Conservation (phyloP, 257 asterid genomes). For the Petrea volubilis region DNA sequence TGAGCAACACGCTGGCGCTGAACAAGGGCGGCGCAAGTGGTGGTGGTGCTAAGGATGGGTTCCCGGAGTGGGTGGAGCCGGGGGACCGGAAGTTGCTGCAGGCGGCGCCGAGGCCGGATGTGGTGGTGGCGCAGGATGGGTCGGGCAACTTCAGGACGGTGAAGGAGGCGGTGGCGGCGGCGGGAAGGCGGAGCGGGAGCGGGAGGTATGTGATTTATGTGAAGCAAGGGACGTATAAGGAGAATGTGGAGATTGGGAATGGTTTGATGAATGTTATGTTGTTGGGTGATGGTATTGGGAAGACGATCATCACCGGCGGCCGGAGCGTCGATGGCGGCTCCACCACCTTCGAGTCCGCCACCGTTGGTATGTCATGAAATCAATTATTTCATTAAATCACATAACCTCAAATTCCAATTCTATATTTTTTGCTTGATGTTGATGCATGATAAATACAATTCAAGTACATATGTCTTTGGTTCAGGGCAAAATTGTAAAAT, state of each 20-base stretch:
- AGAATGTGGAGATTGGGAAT: conserved; percentile 63
- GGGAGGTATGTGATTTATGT: conserved; percentile 69
- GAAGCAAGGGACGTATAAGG: conserved; percentile 71
- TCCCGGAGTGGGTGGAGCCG: conserved; percentile 61
- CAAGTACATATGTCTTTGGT: no score
- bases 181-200: conserved; percentile 40
- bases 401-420: no score
- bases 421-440: no score
- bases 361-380: conserved; percentile 72
- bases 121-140: conserved; percentile 81
- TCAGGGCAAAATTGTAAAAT: no score
- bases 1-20: conserved; percentile 62
- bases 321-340: conserved; percentile 71
- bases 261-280: conserved; percentile 65
- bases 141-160: conserved; percentile 65
- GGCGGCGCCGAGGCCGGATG: conserved; percentile 30
- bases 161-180: conserved; percentile 52
- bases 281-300: conserved; percentile 88
- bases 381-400: no score
- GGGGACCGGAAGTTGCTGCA: conserved; percentile 74
- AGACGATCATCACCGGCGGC: conserved; percentile 84
- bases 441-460: no score
- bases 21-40: conserved; percentile 41
- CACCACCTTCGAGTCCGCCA: conserved; percentile 81
- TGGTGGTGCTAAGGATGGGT: conserved; percentile 45